Conservation (phyloP, 352 stramenopile species). For the Aphanomyces invadans region DNA sequence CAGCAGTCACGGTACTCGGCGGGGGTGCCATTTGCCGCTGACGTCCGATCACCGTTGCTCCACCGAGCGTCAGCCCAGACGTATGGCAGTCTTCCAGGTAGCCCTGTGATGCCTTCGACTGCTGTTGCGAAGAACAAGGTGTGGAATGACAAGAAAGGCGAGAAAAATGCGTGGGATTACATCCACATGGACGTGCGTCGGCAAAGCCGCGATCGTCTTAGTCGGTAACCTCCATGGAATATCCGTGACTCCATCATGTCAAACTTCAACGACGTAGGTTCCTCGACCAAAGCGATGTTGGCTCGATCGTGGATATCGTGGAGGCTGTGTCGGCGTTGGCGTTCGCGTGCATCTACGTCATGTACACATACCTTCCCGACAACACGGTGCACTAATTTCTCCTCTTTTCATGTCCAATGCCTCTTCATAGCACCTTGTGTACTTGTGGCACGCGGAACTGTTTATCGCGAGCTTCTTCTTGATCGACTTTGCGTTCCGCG, state of each 20-base stretch:
- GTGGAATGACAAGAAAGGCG: slow-evolving; percentile 19
- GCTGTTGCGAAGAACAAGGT: slow-evolving; percentile 16
- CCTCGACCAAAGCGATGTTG: slow-evolving; percentile 72
- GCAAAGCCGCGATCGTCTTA: slow-evolving; percentile 21
- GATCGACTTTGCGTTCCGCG: slow-evolving; percentile 62
- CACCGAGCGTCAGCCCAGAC: neutral
- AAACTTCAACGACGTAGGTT: slow-evolving; percentile 31
- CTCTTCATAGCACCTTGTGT: neutral
- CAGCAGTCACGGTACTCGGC: too few relatives aligned
- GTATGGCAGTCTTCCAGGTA: slow-evolving; percentile 22
- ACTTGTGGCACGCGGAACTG: slow-evolving; percentile 50
- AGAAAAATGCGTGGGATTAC: slow-evolving; percentile 15
- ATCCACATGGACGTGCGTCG: slow-evolving; percentile 10
- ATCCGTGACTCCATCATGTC: neutral
- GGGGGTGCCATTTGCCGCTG: neutral
- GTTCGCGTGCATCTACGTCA: slow-evolving; percentile 61
- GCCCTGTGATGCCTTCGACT: neutral
- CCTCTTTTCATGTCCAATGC: neutral
- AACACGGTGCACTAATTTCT: slow-evolving; percentile 35
- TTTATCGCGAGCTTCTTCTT: slow-evolving; percentile 55
- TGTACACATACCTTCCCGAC: slow-evolving; percentile 64
- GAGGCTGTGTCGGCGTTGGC: slow-evolving; percentile 49
- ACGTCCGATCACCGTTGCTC: slow-evolving; percentile 10
- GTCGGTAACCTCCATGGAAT: slow-evolving; percentile 6
- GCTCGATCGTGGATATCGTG: slow-evolving; percentile 50